A percentile compares a stretch with the other conserved stretches of the same genome.
These are phyloP conservation scores for Leucosporidium creatinivorum DNA, from an alignment of 768 basidiomycete genomes.

Conservation along the genomic window DNA sequence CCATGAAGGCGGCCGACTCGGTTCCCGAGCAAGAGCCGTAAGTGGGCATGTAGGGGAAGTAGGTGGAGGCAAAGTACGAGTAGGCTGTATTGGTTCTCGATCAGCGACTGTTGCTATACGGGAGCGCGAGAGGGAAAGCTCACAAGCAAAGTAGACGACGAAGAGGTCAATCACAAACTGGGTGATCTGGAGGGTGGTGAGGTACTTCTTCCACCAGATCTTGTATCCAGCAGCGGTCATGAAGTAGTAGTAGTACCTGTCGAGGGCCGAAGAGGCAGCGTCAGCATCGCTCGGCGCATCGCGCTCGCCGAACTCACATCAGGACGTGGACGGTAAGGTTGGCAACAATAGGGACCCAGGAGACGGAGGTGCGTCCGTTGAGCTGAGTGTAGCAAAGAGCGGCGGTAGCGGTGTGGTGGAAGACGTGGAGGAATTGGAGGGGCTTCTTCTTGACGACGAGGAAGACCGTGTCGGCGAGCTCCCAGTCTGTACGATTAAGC, in stretches of 20 bases:
- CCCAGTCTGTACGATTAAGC: conserved; percentile 54
- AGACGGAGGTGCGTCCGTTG: conserved; percentile 88
- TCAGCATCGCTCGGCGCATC: not conserved
- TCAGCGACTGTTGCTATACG: not conserved
- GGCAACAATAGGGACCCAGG: conserved; percentile 88
- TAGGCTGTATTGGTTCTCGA: conserved; percentile 49
- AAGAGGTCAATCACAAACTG: conserved; percentile 90
- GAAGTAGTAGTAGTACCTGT: conserved; percentile 94
- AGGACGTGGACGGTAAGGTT: conserved; percentile 91
- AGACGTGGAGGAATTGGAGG: conserved; percentile 85
- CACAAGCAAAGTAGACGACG: conserved; percentile 90
- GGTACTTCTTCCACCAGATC: conserved; percentile 99
- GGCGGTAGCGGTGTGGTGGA: conserved; percentile 98
- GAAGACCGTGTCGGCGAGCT: conserved; percentile 94
- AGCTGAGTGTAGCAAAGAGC: conserved; percentile 89
- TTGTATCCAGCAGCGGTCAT: conserved; percentile 84
- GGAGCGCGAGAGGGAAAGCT: conserved; percentile 8
- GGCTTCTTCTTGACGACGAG: conserved; percentile 97
- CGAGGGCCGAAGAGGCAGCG: not conserved
- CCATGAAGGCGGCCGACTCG: conserved; percentile 77
- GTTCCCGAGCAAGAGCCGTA: conserved; percentile 79
- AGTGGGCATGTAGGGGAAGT: conserved; percentile 54
- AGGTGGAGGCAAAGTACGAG: conserved; percentile 65
- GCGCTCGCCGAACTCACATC: conserved; percentile 61
- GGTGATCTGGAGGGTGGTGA: conserved; percentile 91